Conservation (phyloP, 768 basidiomycete genomes). For the Mrakia gelida region DNA sequence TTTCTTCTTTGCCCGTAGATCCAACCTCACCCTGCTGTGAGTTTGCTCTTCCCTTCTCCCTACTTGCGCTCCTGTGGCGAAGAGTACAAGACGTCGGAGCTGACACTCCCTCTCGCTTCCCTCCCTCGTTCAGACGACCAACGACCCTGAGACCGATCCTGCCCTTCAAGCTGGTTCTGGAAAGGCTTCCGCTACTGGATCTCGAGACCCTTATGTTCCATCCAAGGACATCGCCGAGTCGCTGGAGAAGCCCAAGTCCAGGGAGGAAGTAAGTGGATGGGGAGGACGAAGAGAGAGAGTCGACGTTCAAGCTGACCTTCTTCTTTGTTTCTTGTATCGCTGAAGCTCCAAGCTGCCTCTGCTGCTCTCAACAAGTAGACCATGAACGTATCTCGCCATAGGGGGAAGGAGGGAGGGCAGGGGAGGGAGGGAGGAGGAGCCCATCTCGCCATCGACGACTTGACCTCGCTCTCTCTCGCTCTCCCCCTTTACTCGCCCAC, state of each 20-base stretch:
- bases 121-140: conserved; percentile 22
- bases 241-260: conserved; percentile 28
- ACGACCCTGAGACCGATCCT: conserved; percentile 29
- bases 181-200: conserved; percentile 2
- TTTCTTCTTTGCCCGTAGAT: conserved; percentile 13
- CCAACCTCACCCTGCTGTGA: conserved; percentile 31
- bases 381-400: not conserved
- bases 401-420: not conserved
- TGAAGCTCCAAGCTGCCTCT: not conserved
- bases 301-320: not conserved
- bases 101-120: not conserved
- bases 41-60: not conserved
- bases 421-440: not conserved
- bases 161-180: conserved; percentile 17
- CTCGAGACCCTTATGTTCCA: conserved; percentile 26
- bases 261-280: conserved; percentile 27
- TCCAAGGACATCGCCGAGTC: conserved; percentile 11
- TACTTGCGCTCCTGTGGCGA: not conserved
- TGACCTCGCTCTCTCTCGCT: not conserved
- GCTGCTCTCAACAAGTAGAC: conserved; percentile 21
- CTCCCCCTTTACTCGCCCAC: not conserved
- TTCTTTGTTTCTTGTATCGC: not conserved
- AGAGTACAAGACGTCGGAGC: too few species aligned
- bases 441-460: not conserved
- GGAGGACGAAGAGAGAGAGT: not conserved